phyloP scores from a whole-genome alignment of 495 filamentous ascomycete genomes.

The Xylona heveae region DNA sequence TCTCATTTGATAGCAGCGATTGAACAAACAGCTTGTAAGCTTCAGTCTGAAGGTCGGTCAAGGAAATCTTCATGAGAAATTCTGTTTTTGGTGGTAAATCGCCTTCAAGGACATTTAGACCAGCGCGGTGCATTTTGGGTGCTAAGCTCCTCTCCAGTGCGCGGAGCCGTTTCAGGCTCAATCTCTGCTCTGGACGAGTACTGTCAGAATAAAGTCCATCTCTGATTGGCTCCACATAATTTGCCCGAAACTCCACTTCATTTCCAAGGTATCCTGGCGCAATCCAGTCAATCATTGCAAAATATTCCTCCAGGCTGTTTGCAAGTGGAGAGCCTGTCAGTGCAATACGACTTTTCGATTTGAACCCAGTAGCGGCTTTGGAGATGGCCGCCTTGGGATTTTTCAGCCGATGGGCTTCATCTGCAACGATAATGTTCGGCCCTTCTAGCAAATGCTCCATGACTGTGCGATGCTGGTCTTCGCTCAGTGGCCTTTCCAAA shows the following conservation, averaged over 20 bases:
- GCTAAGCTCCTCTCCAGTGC: constrained; percentile 49
- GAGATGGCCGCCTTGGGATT: constrained; percentile 31
- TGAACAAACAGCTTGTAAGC: constrained; percentile 40
- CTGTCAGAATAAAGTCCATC: constrained; percentile 48
- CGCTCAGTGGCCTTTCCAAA: constrained; percentile 9
- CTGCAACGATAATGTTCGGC: constrained; percentile 61
- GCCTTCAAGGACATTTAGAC: constrained; percentile 38
- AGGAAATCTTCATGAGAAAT: constrained; percentile 52
- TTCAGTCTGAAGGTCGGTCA: constrained; percentile 41
- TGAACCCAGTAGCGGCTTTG: constrained; percentile 29
- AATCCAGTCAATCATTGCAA: constrained; percentile 74
- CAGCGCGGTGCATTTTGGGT: constrained; percentile 61
- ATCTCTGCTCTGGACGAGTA: constrained; percentile 24
- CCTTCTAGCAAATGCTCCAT: constrained; percentile 27
- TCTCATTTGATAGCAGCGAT: constrained; percentile 11
- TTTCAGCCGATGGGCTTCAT: constrained; percentile 74
- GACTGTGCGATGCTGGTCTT: constrained; percentile 17
- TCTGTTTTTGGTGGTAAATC: constrained; percentile 56
- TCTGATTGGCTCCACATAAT: constrained; percentile 53
- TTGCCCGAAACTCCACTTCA: constrained; percentile 35
- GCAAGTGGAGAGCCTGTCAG: constrained; percentile 73
- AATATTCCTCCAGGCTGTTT: constrained; percentile 69
- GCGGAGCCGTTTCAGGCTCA: constrained; percentile 39
- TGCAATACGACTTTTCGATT: constrained; percentile 54
- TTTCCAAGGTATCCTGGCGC: constrained; percentile 56